Evolutionary conservation across 345 rosid species (phyloP), one percentile per base, ranked within the genome.

Genomic region (Lepidium aucheri): DNA sequence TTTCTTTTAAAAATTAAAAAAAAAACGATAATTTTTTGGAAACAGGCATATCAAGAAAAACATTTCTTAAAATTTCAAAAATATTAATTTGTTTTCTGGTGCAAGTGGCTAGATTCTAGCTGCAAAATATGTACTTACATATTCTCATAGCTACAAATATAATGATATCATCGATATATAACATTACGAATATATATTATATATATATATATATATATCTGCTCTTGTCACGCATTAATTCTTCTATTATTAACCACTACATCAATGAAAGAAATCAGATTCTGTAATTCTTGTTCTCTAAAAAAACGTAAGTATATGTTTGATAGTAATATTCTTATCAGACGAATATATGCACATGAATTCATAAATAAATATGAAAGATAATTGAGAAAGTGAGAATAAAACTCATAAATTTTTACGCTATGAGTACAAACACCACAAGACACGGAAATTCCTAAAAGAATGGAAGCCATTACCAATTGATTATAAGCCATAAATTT

Each of bases 391-490:
- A 33, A 53, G 6, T 35, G 40, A 70, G 75, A 30, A 71, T 53
- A 35, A 70, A 34, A 44, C 43, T 53, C 26, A 15, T 22, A 53
- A 45, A 53, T 36, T 39, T 20, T 64, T 38, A 64, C 70, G 65
- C 52, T 56, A 40, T 44, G 5, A 45, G 38, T 43, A 41, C 14
- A 20, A 60, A 34, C 43, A 51, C 42, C 63, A 63, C 64, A 56
- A 32, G 53, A 64, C 70, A 57, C 18, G 24, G 8, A 14, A 15
- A 24, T 72, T 65, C 60, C 20, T 33, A 52, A 73, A 73, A 24
- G 72, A 73, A 59, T 52, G 76, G 72, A 73, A 14, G 56, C 4
- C 38, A 73, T 73, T 51, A 38, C 55, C 60, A 62, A 50, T 43
- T 41, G 40, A 42, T 73, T 66, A 59, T 59, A 52, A 24, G 52